Evolutionary conservation across 805 yeast genomes (phyloP).

Genomic region (Danielia oregonensis): DNA sequence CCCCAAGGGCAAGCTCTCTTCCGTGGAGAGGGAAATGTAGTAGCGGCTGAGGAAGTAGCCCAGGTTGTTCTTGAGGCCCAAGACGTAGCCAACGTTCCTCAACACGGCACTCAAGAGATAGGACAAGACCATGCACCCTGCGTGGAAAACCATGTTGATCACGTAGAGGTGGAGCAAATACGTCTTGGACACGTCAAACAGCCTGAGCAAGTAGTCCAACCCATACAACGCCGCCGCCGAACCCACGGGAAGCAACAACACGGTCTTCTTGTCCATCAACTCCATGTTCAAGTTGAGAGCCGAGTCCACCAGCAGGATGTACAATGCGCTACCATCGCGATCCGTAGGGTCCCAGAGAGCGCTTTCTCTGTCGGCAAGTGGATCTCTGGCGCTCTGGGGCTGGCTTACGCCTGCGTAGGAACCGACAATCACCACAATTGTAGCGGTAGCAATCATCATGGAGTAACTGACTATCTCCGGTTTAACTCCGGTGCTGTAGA

Average conservation of each 20-base stretch:
- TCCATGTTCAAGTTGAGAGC: conserved; percentile 6
- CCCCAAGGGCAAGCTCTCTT: conserved; percentile 39
- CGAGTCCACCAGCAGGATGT: conserved; percentile 8
- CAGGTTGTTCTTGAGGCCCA: conserved; percentile 20
- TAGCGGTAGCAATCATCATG: conserved; percentile 16
- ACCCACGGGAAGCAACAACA: conserved; percentile 41
- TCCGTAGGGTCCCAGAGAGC: conserved; percentile 22
- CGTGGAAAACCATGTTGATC: conserved; percentile 26
- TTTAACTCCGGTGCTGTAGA: background rate
- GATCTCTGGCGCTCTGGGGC: conserved; percentile 23
- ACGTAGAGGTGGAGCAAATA: conserved; percentile 33
- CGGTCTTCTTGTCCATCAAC: conserved; percentile 21
- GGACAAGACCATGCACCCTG: conserved; percentile 27
- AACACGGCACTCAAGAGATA: conserved; percentile 20
- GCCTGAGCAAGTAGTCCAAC: conserved; percentile 34
- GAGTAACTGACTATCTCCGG: background rate
- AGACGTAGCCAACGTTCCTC: conserved; percentile 25
- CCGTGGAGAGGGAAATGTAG: conserved; percentile 36
- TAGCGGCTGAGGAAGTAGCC: conserved; percentile 31
- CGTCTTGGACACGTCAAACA: conserved; percentile 27
- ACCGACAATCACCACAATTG: conserved; percentile 22
- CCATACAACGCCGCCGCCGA: conserved; percentile 38
- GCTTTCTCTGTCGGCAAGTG: conserved; percentile 14
- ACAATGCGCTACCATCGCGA: conserved; percentile 16
- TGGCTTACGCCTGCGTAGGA: conserved; percentile 19